A percentile compares a stretch with the other conserved stretches of the same genome.
Evolutionary conservation across 2,329 filamentous ascomycete species (phyloP).

Genomic region (Triangularia verruculosa): DNA sequence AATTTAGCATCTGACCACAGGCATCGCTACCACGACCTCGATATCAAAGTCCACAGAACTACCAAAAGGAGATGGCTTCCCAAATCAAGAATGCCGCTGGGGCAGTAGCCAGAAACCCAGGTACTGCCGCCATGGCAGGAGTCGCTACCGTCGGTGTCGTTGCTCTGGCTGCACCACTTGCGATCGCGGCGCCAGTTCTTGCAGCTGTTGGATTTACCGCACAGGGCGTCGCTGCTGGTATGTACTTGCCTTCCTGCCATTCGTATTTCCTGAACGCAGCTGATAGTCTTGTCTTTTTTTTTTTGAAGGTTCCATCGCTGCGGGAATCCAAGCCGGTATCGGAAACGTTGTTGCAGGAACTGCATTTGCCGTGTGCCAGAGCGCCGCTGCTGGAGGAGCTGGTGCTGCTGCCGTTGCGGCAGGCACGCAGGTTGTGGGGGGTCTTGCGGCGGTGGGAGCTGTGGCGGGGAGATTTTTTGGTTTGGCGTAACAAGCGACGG

Average conservation of each 20-base stretch:
- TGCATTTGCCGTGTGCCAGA: no score
- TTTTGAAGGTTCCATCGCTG: constrained; percentile 24
- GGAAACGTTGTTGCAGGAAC: constrained; percentile 24
- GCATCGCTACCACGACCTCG: not conserved
- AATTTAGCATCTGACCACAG: not conserved
- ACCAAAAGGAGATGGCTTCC: not conserved
- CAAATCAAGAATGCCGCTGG: not conserved
- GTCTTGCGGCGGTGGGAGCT: not conserved
- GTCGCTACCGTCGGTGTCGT: not conserved
- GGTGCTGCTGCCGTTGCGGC: constrained; percentile 17
- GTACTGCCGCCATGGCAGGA: not conserved
- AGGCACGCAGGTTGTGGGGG: constrained; percentile 15
- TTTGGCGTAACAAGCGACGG: not conserved
- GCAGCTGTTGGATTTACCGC: constrained; percentile 15
- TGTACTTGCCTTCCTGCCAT: not conserved
- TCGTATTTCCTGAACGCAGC: not conserved
- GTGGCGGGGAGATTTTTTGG: not conserved
- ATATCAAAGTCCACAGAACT: not conserved
- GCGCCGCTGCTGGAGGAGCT: no score
- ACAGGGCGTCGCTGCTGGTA: constrained; percentile 16
- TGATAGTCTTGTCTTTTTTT: not conserved
- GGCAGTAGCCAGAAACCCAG: not conserved
- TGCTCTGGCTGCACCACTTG: constrained; percentile 14
- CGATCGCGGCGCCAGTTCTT: constrained; percentile 9
- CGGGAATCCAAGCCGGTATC: constrained; percentile 15